Evolutionary conservation across 1,139 yeast genomes (phyloP).

Genomic region (Arxiozyma slooffiae): DNA sequence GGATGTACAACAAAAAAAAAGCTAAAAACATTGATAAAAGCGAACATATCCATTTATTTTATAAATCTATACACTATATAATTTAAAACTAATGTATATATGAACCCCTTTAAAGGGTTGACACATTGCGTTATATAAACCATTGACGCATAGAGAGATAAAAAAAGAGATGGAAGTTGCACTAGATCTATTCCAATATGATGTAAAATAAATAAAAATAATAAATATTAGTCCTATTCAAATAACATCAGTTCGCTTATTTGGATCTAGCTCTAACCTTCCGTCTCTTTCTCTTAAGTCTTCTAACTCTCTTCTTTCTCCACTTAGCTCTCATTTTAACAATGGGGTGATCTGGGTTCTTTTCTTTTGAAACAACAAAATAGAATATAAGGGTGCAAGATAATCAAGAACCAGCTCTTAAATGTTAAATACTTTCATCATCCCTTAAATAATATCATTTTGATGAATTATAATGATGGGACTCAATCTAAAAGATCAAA

Average conservation of each 20-base stretch:
- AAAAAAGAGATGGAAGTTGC: not conserved
- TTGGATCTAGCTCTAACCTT: conserved; percentile 99
- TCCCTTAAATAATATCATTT: conserved; percentile 1
- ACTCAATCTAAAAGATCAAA: not conserved
- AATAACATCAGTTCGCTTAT: conserved; percentile 47
- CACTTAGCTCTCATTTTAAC: conserved; percentile 13
- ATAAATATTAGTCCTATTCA: not conserved
- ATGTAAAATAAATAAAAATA: not conserved
- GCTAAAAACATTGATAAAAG: not conserved
- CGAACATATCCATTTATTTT: conserved; percentile 3
- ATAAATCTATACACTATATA: conserved; percentile 2
- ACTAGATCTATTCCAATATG: not conserved
- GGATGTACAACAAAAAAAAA: not conserved
- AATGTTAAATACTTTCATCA: not conserved
- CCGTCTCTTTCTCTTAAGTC: conserved; percentile 99
- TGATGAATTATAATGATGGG: not conserved
- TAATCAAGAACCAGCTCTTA: not conserved
- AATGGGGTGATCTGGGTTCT: conserved; percentile 13
- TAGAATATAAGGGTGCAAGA: not conserved
- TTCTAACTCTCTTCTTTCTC: conserved; percentile 43
- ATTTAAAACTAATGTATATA: not conserved
- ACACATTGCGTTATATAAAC: not conserved
- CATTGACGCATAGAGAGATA: conserved; percentile 1
- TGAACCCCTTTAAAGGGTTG: not conserved
- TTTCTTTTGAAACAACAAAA: conserved; percentile 1